Conservation (phyloP, 1,284 basidiomycete genomes). For the Austropuccinia psidii region DNA sequence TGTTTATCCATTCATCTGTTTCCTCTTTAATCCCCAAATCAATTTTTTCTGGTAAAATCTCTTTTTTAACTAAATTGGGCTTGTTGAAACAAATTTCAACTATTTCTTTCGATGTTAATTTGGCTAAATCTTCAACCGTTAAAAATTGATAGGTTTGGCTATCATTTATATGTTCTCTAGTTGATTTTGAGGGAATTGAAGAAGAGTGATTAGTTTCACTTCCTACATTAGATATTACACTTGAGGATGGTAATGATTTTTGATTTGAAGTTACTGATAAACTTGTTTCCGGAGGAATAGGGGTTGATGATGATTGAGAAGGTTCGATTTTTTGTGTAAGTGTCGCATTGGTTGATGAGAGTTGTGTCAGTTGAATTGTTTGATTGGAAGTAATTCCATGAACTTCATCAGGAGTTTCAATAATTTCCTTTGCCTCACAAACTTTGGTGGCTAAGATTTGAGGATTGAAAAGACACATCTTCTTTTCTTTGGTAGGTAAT, state of each 20-base stretch:
- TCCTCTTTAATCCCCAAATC: not conserved
- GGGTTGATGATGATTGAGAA: not conserved
- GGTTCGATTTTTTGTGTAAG: too few species aligned
- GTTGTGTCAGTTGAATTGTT: not conserved
- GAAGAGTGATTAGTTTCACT: too few species aligned
- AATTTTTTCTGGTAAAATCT: not conserved
- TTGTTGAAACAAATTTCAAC: not conserved
- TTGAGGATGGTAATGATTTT: too few species aligned
- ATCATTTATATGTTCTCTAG: too few species aligned
- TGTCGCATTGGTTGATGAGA: not conserved
- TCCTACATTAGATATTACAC: too few species aligned
- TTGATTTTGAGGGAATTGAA: too few species aligned
- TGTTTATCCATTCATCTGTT: constrained; percentile 11
- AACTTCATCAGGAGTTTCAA: constrained; percentile 57
- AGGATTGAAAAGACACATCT: constrained; percentile 77
- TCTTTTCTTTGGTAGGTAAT: constrained; percentile 75
- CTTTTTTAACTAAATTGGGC: not conserved
- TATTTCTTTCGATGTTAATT: not conserved
- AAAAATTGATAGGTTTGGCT: too few species aligned
- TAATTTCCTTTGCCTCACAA: constrained; percentile 67
- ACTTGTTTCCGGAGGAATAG: not conserved
- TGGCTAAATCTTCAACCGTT: not conserved
- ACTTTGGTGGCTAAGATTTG: constrained; percentile 71
- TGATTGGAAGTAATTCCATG: not conserved
- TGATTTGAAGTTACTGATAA: too few species aligned